Evolutionary conservation across 1,139 yeast genomes (phyloP).

Genomic region (Protomyces inundatus): DNA sequence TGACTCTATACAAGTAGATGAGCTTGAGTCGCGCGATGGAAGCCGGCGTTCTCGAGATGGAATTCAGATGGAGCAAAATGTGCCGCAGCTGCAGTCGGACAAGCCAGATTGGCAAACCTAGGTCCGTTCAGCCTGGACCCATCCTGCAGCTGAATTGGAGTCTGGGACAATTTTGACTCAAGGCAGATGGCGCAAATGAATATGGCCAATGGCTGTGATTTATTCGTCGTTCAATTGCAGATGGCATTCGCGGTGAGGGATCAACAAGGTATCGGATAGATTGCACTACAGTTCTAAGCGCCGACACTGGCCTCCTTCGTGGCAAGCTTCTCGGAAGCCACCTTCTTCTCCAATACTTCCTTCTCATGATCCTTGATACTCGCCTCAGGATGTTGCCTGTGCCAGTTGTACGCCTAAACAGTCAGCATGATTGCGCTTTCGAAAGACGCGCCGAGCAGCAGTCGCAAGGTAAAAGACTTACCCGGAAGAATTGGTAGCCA

Average conservation of each 20-base stretch:
- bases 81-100: too few species aligned
- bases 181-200: too few species aligned
- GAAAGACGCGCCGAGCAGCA: background rate
- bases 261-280: too few species aligned
- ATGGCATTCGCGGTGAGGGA: too few species aligned
- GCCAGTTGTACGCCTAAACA: constrained; percentile 19
- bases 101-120: too few species aligned
- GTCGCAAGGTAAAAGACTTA: constrained; percentile 37
- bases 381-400: constrained; percentile 11
- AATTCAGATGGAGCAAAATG: background rate
- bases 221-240: too few species aligned
- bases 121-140: too few species aligned
- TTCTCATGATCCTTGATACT: constrained; percentile 12
- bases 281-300: background rate
- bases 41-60: background rate
- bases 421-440: background rate
- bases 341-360: constrained; percentile 10
- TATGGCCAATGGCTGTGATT: too few species aligned
- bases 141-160: too few species aligned
- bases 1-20: background rate
- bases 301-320: constrained; percentile 24
- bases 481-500: constrained; percentile 69
- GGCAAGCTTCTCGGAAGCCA: constrained; percentile 14
- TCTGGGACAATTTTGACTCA: too few species aligned
- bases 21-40: background rate